Evolutionary conservation across 169 alveolate species (phyloP), one percentile per base, ranked within the genome.

Genomic region (Theileria equi): DNA sequence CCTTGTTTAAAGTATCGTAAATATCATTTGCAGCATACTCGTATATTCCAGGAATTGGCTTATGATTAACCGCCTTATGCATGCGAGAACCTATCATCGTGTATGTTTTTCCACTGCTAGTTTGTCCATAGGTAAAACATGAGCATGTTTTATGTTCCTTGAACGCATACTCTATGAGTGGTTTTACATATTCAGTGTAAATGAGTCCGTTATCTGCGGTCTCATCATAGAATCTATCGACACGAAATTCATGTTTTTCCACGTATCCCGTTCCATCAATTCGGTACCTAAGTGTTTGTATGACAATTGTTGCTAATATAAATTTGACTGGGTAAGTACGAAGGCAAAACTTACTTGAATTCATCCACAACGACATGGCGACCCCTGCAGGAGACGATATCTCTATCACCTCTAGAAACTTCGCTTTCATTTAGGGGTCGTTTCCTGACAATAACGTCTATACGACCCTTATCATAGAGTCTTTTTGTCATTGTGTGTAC

Each of bases 81-180:
- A 76, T 82, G 36, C 84, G 81, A 47, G 95, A 92, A 3, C 99
- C 99, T 89, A 95, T 82, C 99, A 96, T 96, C 13, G 99, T 96
- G 66, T 88, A 96, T 19, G 98, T 96, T 70, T 96, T 96, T 2
- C 98, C 99, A 29, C 96, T 90, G 16, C 99, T 98, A 6, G 98
- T 95, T 82, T 96, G 97, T 5, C 98, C 99, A 80, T 95, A 96
- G 0, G 98, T 98, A 85, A 96, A 96, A 80, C 98, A 95, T 5
- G 99, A 94, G 61, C 97, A 93, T 70, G 92, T 95, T 40, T 95
- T 94, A 48, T 93, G 93, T 34, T 82, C 88, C 45, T 89, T 73
- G 76, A 95, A 96, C n/a, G 97, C 94, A 17, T 94, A 94, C 53
- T 91, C 90, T 19, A 95, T 95, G 52, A 96, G 73, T 10, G 99